Percentiles rank a stretch among this genome's conserved stretches.
These are phyloP conservation scores for Tetracladium maxilliforme DNA, from an alignment of 2,329 filamentous ascomycete genomes.

Conservation along the genomic window DNA sequence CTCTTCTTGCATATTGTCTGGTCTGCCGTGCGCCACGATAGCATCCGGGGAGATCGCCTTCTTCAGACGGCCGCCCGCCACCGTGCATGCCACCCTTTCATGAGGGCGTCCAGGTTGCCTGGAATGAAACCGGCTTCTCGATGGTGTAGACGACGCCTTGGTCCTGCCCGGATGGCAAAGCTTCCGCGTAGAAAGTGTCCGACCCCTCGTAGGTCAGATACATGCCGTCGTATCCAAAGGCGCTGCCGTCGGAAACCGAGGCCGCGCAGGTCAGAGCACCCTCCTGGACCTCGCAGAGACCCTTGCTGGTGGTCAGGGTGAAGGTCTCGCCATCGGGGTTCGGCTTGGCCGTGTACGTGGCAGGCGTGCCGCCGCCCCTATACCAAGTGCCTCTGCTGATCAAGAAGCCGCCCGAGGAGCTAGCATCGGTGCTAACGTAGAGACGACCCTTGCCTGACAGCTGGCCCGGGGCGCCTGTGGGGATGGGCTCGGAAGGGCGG, in stretches of 20 bases:
- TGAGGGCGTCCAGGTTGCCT: too few species aligned
- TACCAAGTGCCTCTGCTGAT: conserved; percentile 57
- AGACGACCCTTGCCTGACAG: conserved; percentile 42
- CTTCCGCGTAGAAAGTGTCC: conserved; percentile 15
- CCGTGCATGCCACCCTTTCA: too few species aligned
- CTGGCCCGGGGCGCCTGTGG: conserved; percentile 12
- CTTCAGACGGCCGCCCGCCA: too few species aligned
- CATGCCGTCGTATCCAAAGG: conserved; percentile 7
- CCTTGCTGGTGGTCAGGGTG: conserved; percentile 42
- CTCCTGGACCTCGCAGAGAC: conserved; percentile 37
- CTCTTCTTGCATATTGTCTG: too few species aligned
- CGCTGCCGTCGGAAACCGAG: conserved; percentile 16
- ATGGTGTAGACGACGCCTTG: conserved; percentile 14
- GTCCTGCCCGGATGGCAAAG: conserved; percentile 13
- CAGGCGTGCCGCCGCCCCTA: conserved; percentile 49
- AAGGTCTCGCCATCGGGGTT: conserved; percentile 32
- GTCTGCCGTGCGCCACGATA: too few species aligned
- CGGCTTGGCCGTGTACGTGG: conserved; percentile 41
- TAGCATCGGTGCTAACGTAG: conserved; percentile 39
- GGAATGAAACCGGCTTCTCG: conserved; percentile 12
- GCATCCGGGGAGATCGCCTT: too few species aligned
- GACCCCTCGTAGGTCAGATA: conserved; percentile 11
- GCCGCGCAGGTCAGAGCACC: conserved; percentile 39
- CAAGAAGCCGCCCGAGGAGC: conserved; percentile 44
- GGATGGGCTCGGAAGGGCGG: conserved; percentile 1